Percentiles rank a stretch among this genome's conserved stretches.
phyloP scores from a whole-genome alignment of 306 rosid genomes.

The Nissolia schottii region DNA sequence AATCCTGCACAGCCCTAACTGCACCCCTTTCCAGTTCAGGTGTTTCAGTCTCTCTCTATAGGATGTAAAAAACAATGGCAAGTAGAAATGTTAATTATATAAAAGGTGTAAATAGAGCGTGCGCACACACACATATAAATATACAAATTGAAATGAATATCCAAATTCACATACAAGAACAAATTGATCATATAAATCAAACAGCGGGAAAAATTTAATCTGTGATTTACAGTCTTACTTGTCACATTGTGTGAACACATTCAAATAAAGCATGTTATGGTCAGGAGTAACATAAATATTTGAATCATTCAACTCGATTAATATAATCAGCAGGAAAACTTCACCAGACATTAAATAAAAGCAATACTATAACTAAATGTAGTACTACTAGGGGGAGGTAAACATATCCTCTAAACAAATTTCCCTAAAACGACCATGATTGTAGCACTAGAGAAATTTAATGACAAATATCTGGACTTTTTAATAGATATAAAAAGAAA shows the following conservation, averaged over 20 bases:
- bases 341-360: not conserved
- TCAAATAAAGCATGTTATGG: not conserved
- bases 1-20: slow-evolving; percentile 80
- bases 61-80: slow-evolving; percentile 5
- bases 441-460: not conserved
- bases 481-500: too few species aligned
- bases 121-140: not conserved
- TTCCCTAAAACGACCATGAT: not conserved
- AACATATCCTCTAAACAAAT: not conserved
- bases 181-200: not conserved
- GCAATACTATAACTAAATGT: not conserved
- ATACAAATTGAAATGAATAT: too few species aligned
- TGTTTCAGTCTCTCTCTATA: slow-evolving; percentile 62
- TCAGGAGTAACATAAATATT: not conserved
- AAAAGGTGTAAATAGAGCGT: not conserved
- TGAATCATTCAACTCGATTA: not conserved
- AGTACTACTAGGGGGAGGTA: not conserved
- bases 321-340: not conserved
- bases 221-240: not conserved
- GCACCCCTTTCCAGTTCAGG: slow-evolving; percentile 72
- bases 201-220: not conserved
- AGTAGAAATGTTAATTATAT: not conserved
- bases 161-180: not conserved
- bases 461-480: not conserved
- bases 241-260: not conserved